A percentile compares a stretch with the other conserved stretches of the same genome.
These are phyloP conservation scores for Candida smagusa DNA, from an alignment of 1,139 yeast species.

Conservation along the genomic window DNA sequence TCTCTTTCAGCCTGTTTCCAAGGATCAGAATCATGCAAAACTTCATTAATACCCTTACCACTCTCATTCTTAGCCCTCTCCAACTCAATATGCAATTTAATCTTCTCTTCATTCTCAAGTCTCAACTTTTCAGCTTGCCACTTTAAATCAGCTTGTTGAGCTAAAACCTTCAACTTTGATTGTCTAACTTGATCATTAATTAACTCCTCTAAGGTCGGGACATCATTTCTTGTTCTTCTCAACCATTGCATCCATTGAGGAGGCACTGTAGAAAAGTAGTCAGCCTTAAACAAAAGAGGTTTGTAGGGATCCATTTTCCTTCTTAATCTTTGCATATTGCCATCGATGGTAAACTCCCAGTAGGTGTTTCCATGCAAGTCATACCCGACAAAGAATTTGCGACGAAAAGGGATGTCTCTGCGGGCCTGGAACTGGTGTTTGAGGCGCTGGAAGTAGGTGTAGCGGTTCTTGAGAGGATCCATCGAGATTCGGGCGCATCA, in stretches of 20 bases:
- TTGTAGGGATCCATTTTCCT: conserved; percentile 49
- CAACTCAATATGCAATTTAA: conserved; percentile 34
- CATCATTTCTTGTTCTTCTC: conserved; percentile 53
- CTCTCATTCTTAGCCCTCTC: conserved; percentile 24
- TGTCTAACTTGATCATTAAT: conserved; percentile 57
- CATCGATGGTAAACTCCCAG: conserved; percentile 71
- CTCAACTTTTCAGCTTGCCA: conserved; percentile 47
- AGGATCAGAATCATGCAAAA: conserved; percentile 5
- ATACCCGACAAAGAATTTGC: conserved; percentile 60
- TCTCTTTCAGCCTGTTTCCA: conserved; percentile 39
- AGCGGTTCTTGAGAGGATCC: conserved; percentile 28
- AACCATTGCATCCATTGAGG: conserved; percentile 87
- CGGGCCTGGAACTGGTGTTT: conserved; percentile 60
- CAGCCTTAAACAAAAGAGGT: conserved; percentile 42
- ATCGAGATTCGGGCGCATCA: conserved; percentile 10
- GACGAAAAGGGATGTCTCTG: conserved; percentile 63
- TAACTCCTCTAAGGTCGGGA: conserved; percentile 66
- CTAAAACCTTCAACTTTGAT: conserved; percentile 51
- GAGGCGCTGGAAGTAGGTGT: conserved; percentile 42
- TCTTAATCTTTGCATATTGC: conserved; percentile 42
- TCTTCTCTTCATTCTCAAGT: conserved; percentile 31
- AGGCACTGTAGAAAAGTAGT: conserved; percentile 49
- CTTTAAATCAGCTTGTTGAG: conserved; percentile 57
- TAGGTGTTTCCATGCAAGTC: conserved; percentile 80
- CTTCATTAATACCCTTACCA: conserved; percentile 11